These are phyloP conservation scores for Cardiospermum halicacabum DNA, from an alignment of 345 rosid genomes.

Conservation along the genomic window DNA sequence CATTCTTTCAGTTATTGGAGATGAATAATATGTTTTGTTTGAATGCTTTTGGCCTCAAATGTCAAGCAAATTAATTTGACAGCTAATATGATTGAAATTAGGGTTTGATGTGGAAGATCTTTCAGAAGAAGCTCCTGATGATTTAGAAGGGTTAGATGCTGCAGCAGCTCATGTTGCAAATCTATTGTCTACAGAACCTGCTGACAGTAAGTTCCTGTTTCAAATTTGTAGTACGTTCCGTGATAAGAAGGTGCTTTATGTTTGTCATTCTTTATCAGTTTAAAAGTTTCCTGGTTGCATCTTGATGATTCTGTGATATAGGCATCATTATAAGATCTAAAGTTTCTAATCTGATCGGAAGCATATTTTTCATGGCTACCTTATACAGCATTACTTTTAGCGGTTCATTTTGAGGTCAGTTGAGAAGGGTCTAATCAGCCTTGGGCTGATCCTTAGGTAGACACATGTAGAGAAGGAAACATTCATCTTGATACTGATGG, in stretches of 20 bases:
- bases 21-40: not conserved
- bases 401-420: not conserved
- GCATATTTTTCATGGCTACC: not conserved
- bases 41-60: not conserved
- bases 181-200: constrained; percentile 84
- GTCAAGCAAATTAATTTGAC: constrained; percentile 11
- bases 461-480: not conserved
- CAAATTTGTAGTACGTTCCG: constrained; percentile 4
- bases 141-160: constrained; percentile 81
- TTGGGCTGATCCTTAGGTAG: not conserved
- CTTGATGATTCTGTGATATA: not conserved
- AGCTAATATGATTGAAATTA: constrained; percentile 26
- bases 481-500: not conserved
- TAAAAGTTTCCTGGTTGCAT: not conserved
- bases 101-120: constrained; percentile 95
- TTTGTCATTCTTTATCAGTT: not conserved
- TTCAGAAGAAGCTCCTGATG: constrained; percentile 84
- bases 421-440: not conserved
- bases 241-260: not conserved
- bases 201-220: constrained; percentile 70
- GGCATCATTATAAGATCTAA: not conserved
- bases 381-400: not conserved
- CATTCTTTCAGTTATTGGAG: not conserved
- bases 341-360: not conserved
- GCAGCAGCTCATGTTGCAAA: constrained; percentile 93